Percentiles rank a stretch among this genome's conserved stretches.
These are phyloP conservation scores for Sporothrix curviconia DNA, from an alignment of 2,329 filamentous ascomycete genomes.

Conservation along the genomic window DNA sequence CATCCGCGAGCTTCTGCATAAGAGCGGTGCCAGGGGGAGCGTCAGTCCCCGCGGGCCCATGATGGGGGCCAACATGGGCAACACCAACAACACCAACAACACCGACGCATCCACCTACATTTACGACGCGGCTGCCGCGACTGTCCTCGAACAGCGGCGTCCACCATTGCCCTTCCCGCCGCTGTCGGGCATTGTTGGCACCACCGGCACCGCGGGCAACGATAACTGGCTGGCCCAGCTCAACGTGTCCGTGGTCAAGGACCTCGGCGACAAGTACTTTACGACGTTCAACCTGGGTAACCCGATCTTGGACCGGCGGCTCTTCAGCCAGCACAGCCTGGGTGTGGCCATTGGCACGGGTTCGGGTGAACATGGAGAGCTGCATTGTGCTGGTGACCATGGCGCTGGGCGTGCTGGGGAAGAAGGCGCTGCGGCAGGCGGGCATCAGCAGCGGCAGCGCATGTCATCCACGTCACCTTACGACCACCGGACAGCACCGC, in stretches of 20 bases:
- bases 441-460: constrained; percentile 36
- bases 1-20: constrained; percentile 10
- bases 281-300: constrained; percentile 47
- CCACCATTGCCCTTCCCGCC: constrained; percentile 32
- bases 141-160: constrained; percentile 42
- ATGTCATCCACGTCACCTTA: background rate
- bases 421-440: constrained; percentile 42
- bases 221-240: constrained; percentile 40
- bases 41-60: background rate
- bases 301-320: constrained; percentile 45
- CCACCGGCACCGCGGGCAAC: constrained; percentile 23
- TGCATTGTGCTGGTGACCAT: constrained; percentile 45
- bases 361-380: constrained; percentile 45
- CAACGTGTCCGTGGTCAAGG: constrained; percentile 41
- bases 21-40: background rate
- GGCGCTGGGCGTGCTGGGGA: constrained; percentile 44
- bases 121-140: constrained; percentile 24
- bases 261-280: constrained; percentile 47
- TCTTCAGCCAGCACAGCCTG: constrained; percentile 45
- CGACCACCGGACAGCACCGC: background rate
- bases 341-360: constrained; percentile 41
- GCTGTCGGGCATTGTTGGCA: constrained; percentile 24
- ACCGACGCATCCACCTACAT: background rate
- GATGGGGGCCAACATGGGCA: background rate
- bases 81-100: background rate